Conservation (phyloP, 257 asterid genomes). For the Gardenia jasminoides region DNA sequence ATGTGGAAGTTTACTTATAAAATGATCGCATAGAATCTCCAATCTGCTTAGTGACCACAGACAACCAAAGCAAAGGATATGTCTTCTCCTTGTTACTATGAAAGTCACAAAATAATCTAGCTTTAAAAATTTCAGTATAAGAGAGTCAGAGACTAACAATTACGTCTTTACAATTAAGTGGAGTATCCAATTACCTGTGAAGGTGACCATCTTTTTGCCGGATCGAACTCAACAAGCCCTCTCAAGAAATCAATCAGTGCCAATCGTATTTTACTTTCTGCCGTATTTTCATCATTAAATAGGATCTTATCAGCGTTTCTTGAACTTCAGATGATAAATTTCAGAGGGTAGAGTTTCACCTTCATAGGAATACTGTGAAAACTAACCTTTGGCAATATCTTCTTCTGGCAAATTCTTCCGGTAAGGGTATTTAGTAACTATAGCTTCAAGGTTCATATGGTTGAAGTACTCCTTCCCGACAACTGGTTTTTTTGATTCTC, state of each 20-base stretch:
- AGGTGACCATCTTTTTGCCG: constrained; percentile 98
- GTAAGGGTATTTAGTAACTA: constrained; percentile 83
- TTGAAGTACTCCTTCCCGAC: constrained; percentile 94
- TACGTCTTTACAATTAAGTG: constrained; percentile 9
- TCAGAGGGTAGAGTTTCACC: constrained; percentile 12
- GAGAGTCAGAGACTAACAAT: not conserved
- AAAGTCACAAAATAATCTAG: not conserved
- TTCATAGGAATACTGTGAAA: constrained; percentile 23
- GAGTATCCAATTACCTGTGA: constrained; percentile 60
- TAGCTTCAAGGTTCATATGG: constrained; percentile 82
- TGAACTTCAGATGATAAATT: not conserved
- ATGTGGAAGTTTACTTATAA: too few relatives aligned
- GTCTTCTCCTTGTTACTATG: not conserved
- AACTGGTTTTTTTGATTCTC: constrained; percentile 81
- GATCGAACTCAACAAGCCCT: constrained; percentile 98
- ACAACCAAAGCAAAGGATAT: not conserved
- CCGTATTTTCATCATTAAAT: constrained; percentile 21
- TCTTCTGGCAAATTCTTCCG: constrained; percentile 68
- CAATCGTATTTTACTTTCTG: constrained; percentile 79
- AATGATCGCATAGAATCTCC: too few relatives aligned
- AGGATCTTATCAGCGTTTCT: not conserved
- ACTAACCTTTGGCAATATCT: constrained; percentile 72
- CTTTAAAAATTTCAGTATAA: too few relatives aligned
- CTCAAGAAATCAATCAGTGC: constrained; percentile 92
- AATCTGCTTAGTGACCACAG: too few relatives aligned